These are phyloP conservation scores for Fraxinus anomala DNA, from an alignment of 257 asterid species.

Conservation along the genomic window DNA sequence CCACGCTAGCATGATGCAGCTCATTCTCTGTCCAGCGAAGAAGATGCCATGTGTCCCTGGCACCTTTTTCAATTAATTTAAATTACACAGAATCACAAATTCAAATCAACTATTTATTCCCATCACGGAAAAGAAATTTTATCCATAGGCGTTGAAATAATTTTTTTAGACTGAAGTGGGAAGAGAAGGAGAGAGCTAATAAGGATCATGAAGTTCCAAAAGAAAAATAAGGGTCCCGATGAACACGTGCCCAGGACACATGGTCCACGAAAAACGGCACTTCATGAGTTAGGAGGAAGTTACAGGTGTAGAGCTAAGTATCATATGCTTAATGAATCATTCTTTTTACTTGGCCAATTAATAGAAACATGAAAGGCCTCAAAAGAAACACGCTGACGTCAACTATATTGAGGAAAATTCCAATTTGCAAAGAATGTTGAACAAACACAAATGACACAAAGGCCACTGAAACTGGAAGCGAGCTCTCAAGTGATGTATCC, in stretches of 20 bases:
- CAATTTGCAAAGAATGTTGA: background rate
- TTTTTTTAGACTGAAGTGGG: background rate
- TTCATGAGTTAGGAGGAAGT: background rate
- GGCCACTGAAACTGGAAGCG: background rate
- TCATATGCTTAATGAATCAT: background rate
- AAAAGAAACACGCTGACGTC: background rate
- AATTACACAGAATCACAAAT: background rate
- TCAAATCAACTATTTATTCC: background rate
- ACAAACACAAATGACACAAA: background rate
- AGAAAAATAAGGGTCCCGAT: background rate
- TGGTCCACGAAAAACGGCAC: background rate
- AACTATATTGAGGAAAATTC: background rate
- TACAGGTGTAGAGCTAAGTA: background rate
- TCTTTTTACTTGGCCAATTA: background rate
- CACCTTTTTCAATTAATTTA: background rate
- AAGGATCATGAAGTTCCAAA: background rate
- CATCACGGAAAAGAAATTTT: background rate
- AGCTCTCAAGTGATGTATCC: background rate
- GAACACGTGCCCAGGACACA: background rate
- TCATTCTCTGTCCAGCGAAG: too few species aligned
- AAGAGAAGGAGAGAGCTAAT: background rate
- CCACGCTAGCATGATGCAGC: too few species aligned
- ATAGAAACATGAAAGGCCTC: background rate
- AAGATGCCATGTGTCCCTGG: background rate
- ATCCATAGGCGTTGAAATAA: background rate